These are phyloP conservation scores for Phoma herbarum DNA, from an alignment of 2,329 filamentous ascomycete species.

Conservation along the genomic window DNA sequence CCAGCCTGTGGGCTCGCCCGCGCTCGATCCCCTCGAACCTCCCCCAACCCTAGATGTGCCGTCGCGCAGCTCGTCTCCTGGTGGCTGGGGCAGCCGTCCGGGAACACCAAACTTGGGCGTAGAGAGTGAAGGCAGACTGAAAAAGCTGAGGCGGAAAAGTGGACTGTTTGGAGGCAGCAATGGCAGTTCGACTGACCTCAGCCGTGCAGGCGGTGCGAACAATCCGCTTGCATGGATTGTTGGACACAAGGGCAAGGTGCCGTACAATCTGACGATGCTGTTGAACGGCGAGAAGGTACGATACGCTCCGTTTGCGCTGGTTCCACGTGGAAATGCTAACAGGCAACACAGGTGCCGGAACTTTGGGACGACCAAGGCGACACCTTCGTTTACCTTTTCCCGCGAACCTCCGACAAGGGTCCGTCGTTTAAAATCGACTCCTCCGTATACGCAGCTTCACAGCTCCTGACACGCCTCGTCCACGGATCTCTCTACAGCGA, in stretches of 20 bases:
- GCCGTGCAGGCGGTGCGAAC: conserved; percentile 14
- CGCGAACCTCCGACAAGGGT: conserved; percentile 63
- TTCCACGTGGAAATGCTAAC: conserved; percentile 26
- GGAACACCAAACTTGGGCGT: conserved; percentile 30
- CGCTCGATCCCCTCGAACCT: conserved; percentile 40
- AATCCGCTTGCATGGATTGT: conserved; percentile 65
- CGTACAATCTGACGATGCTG: conserved; percentile 64
- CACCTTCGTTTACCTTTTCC: conserved; percentile 70
- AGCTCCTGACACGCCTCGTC: conserved; percentile 63
- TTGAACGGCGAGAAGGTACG: conserved; percentile 61
- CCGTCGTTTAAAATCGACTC: conserved; percentile 70
- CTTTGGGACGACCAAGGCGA: conserved; percentile 71
- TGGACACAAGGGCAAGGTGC: conserved; percentile 63
- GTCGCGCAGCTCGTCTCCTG: conserved; percentile 42
- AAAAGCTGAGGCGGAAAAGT: conserved; percentile 49
- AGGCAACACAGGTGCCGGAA: conserved; percentile 59
- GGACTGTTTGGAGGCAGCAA: conserved; percentile 43
- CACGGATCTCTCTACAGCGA: conserved; percentile 62
- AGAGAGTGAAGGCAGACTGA: conserved; percentile 32
- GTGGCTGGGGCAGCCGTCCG: conserved; percentile 34
- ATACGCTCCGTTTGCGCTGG: conserved; percentile 10
- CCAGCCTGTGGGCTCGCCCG: conserved; percentile 36
- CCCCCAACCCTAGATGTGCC: conserved; percentile 38
- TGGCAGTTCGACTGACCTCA: conserved; percentile 33
- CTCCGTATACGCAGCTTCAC: conserved; percentile 65